Base-by-base conservation (phyloP, 768 basidiomycete genomes). In the Ramaria rubella region DNA sequence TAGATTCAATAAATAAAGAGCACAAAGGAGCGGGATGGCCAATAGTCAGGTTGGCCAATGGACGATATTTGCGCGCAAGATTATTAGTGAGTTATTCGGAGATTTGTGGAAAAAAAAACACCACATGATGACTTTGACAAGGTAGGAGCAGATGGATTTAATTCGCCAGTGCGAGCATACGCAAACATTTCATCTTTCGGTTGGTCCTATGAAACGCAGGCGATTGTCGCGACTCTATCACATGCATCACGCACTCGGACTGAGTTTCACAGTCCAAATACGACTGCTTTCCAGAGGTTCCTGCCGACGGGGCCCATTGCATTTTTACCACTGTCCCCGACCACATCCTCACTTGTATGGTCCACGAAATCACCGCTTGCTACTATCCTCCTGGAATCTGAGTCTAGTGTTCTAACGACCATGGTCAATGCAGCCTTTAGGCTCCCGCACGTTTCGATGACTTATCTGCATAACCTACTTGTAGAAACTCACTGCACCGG, bases 111-210 rank as follows among this genome's bases (percentile, higher is more conserved):
- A 50, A 27, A 31, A 45, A 5, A 40, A 17, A 56, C 23, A 19
- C 46, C 49, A 31, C 44, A 49, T 45, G 17, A 23, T 54, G 43
- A 19, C 23, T n/a, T 52, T 49, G 34, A 24, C 2, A 62, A 92
- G 90, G 82, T 98, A 31, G 95, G 96, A 17, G 95, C 96, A 4
- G 96, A 98, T 65, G 96, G 96, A 3, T 86, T 84, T 68, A 94
- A 93, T 65, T 97, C 94, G 0, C 94, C 94, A 11, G 96, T 98
- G 23, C 83, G 94, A 45, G 68, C 84, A 24, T 97, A 86, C 66
- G 87, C 94, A 0, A 76, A 83, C 24, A 96, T 97, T 60, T 74
- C 85, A 23, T 86, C 91, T 0, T 94, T 84, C 64, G 95, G 95
- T 3, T 96, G 94, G 87, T 77, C 85, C 0, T 99, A 99, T 69